A percentile compares a stretch with the other conserved stretches of the same genome.
These are phyloP conservation scores for Cytospora piceicola DNA, from an alignment of 2,329 filamentous ascomycete species.

Conservation along the genomic window DNA sequence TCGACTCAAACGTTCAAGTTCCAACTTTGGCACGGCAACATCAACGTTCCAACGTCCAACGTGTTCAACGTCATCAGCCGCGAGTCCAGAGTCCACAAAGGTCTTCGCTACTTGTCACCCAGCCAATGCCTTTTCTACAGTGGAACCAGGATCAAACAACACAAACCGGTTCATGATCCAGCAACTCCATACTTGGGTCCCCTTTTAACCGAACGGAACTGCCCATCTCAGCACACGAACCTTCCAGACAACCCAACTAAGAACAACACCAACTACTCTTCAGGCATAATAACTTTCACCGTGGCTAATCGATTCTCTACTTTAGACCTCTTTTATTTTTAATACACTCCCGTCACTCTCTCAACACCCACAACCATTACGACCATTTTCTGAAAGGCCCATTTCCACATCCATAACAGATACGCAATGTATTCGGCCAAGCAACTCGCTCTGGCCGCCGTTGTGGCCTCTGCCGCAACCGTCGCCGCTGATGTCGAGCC, in stretches of 20 bases:
- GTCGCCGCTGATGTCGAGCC: conserved; percentile 21
- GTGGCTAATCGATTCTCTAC: conserved; percentile 18
- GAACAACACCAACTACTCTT: background rate
- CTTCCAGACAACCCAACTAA: background rate
- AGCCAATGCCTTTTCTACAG: background rate
- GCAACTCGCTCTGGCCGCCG: conserved; percentile 26
- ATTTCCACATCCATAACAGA: background rate
- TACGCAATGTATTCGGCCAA: conserved; percentile 28
- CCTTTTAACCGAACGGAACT: too few species aligned
- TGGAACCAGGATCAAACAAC: background rate
- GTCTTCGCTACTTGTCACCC: background rate
- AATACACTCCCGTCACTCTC: conserved; percentile 17
- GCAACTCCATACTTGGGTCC: background rate
- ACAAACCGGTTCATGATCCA: background rate
- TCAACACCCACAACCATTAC: conserved; percentile 1
- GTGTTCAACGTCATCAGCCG: background rate
- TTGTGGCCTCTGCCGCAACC: conserved; percentile 23
- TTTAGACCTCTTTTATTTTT: conserved; percentile 25
- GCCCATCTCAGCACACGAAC: background rate
- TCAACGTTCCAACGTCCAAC: background rate
- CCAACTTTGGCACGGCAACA: background rate
- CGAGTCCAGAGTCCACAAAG: background rate
- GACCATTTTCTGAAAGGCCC: background rate
- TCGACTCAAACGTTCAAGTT: too few species aligned
- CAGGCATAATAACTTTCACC: background rate